Conservation (phyloP, 768 basidiomycete genomes). For the Hirschioporus abietinus region DNA sequence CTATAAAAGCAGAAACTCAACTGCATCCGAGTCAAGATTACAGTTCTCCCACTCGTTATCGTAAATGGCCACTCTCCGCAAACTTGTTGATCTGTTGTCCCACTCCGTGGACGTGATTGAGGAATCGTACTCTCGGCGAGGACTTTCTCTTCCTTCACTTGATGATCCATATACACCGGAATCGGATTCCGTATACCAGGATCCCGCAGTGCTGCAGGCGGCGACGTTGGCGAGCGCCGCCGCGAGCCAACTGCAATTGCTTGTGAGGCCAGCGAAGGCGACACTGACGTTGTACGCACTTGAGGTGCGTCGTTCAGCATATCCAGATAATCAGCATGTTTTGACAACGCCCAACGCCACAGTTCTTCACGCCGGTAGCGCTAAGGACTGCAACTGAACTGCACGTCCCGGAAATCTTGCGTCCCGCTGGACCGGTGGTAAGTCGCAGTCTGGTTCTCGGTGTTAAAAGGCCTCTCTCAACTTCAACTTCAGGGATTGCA, state of each 20-base stretch:
- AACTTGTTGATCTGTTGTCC: background rate
- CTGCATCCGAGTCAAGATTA: too few relatives aligned
- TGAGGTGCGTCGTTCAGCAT: background rate
- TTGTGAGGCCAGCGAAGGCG: background rate
- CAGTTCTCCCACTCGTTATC: too few relatives aligned
- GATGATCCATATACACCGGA: constrained; percentile 1
- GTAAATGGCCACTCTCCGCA: background rate
- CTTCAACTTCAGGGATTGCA: constrained; percentile 28
- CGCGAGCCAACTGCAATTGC: background rate
- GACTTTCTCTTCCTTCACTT: background rate
- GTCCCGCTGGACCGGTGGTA: constrained; percentile 33
- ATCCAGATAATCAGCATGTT: background rate
- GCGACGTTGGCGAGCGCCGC: background rate
- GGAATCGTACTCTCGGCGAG: background rate
- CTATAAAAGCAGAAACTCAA: too few relatives aligned
- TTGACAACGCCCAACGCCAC: background rate
- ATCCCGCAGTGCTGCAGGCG: background rate
- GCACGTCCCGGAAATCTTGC: constrained; percentile 35
- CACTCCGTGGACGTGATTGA: background rate
- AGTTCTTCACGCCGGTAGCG: constrained; percentile 19
- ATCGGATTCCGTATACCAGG: background rate
- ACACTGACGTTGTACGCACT: background rate
- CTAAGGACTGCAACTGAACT: constrained; percentile 25
- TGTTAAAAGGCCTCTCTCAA: too few relatives aligned
- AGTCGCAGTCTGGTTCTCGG: background rate